Evolutionary conservation across 257 asterid species (phyloP).

Genomic region (Nicotiana obtusifolia): DNA sequence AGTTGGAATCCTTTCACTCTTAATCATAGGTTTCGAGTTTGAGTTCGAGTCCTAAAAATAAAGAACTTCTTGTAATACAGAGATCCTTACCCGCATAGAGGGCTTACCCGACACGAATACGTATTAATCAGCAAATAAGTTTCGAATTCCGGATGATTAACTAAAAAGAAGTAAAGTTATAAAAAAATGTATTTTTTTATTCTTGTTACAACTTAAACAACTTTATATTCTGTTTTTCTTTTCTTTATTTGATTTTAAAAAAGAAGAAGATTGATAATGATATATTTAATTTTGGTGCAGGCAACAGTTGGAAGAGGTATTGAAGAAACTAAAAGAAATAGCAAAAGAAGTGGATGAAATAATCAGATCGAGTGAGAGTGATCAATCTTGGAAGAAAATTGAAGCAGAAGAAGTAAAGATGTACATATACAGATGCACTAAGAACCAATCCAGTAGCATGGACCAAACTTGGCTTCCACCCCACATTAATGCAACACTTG

Average conservation of each 20-base stretch:
- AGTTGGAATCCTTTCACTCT: too few relatives aligned
- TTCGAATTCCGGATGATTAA: too few relatives aligned
- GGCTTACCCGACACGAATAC: too few relatives aligned
- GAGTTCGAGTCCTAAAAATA: too few relatives aligned
- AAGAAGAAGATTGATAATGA: not conserved
- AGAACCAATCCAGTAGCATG: constrained; percentile 5
- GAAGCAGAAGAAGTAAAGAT: constrained; percentile 24
- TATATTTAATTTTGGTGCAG: constrained; percentile 21
- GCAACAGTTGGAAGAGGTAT: constrained; percentile 31
- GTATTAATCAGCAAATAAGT: too few relatives aligned
- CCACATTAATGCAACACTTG: not conserved
- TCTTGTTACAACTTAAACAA: not conserved
- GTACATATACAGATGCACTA: constrained; percentile 39
- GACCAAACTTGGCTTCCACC: constrained; percentile 1
- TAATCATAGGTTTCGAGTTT: too few relatives aligned
- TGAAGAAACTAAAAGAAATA: constrained; percentile 27
- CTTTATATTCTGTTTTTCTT: not conserved
- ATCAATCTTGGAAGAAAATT: constrained; percentile 10
- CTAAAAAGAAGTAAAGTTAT: too few relatives aligned
- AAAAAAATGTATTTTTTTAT: not conserved
- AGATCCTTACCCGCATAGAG: too few relatives aligned
- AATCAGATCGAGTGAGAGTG: constrained; percentile 11
- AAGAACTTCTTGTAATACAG: too few relatives aligned
- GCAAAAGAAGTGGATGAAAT: constrained; percentile 33
- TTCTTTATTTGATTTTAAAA: not conserved